Percentiles rank a stretch among this genome's conserved stretches.
phyloP scores from a whole-genome alignment of 352 stramenopile species.

The Globisporangium yorkense region DNA sequence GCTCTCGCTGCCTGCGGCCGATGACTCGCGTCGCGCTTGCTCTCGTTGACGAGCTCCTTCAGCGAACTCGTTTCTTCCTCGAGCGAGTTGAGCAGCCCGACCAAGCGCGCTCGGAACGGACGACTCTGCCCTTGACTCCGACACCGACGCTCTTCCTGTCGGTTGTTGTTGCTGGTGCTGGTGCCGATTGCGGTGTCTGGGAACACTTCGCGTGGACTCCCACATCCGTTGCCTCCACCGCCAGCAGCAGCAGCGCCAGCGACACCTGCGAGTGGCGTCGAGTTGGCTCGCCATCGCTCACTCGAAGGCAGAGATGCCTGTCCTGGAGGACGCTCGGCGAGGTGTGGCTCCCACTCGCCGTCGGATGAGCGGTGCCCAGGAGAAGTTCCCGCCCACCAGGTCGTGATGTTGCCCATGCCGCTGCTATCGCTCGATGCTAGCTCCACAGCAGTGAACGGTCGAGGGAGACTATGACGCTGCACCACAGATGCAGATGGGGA shows the following conservation, averaged over 20 bases:
- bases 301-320: background rate
- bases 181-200: background rate
- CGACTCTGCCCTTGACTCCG: slow-evolving; percentile 16
- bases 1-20: slow-evolving; percentile 1
- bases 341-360: slow-evolving; percentile 15
- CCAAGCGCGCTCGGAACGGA: slow-evolving; percentile 50
- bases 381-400: slow-evolving; percentile 41
- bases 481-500: background rate
- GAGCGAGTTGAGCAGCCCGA: slow-evolving; percentile 58
- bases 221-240: background rate
- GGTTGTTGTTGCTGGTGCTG: background rate
- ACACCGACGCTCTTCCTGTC: slow-evolving; percentile 10
- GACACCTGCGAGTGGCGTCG: background rate
- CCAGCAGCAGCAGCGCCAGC: background rate
- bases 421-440: slow-evolving; percentile 5
- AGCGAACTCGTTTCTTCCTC: slow-evolving; percentile 63
- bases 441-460: slow-evolving; percentile 25
- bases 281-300: slow-evolving; percentile 6
- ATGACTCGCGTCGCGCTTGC: background rate
- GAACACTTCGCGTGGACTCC: too few relatives aligned
- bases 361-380: background rate
- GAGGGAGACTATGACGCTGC: slow-evolving; percentile 1
- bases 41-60: slow-evolving; percentile 18
- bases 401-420: slow-evolving; percentile 35
- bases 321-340: background rate